Conservation (phyloP, 352 stramenopile genomes). For the Phytophthora pseudosyringae region DNA sequence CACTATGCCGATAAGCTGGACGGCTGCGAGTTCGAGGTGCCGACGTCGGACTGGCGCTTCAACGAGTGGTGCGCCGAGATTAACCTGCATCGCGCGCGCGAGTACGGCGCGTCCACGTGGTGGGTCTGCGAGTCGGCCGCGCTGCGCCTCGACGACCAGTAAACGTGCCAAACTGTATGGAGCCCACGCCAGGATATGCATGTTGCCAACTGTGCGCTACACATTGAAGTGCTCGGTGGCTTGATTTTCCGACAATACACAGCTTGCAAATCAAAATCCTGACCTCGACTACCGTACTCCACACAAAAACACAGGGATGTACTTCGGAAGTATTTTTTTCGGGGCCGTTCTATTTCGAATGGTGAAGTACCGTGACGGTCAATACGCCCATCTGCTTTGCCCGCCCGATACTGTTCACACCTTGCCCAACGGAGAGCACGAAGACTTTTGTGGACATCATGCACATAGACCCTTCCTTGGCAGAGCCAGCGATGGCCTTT, state of each 20-base stretch:
- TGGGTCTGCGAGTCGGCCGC: constrained; percentile 21
- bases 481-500: constrained; percentile 6
- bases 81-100: constrained; percentile 16
- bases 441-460: background rate
- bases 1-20: constrained; percentile 20
- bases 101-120: constrained; percentile 25
- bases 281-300: background rate
- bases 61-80: constrained; percentile 28
- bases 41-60: constrained; percentile 27
- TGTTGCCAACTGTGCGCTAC: background rate
- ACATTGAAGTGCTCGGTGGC: constrained; percentile 1
- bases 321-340: constrained; percentile 3
- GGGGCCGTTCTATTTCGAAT: constrained; percentile 26
- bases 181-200: constrained; percentile 18
- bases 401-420: constrained; percentile 1
- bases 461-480: background rate
- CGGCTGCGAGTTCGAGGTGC: constrained; percentile 26
- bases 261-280: background rate
- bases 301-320: background rate
- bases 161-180: background rate
- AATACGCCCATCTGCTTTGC: constrained; percentile 6
- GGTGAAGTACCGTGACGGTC: background rate
- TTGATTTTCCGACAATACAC: background rate
- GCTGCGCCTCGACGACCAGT: constrained; percentile 11
- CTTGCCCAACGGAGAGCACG: background rate